Evolutionary conservation across 225 moss, liverwort and hornwort genomes (phyloP), one percentile per base, ranked within the genome.

Genomic region (Physcomitrium patens): DNA sequence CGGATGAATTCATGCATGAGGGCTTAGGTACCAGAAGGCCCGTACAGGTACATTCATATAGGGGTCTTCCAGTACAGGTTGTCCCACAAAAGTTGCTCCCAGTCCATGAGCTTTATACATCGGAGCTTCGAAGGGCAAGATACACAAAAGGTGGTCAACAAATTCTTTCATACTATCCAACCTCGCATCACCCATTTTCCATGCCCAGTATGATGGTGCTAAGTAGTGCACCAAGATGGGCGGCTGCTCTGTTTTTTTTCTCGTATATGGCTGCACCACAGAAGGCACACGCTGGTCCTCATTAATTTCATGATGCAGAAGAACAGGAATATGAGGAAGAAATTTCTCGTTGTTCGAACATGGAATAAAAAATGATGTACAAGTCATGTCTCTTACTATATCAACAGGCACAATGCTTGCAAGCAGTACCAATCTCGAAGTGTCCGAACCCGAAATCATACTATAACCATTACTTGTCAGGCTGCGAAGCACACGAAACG

Each of bases 171-270:
- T 71, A 73, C 69, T 86, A 60, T 88, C 93, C 85, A 99, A 76
- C 70, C 83, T 90, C 47, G 83, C 82, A 80, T 95, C 95, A 70
- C 97, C 97, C 69, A 87, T 86, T 86, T 92, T 99, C 99, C 99
- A 99, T 27, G 99, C 99, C 99, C 99, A 99, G 74, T 93, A 99
- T 72, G 99, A 99, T 43, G 99, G 99, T 48, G 95, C 87, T 26
- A 99, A 93, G 60, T 99, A 99, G 70, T 95, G 99, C 52, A 99
- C 88, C 37, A 89, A 74, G 45, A 81, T 83, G 54, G 99, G 95
- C 17, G 93, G 85, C 76, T 59, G 71, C 75, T 75, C 64, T 55
- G 84, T 81, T 1, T 24, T 73, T 76, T 72, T 68, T 79, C 58
- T 82, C 80, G 59, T 95, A 95, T 46, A 78, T 86, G 65, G 90